Evolutionary conservation across 345 rosid genomes (phyloP).

Genomic region (Microthlaspi erraticum): DNA sequence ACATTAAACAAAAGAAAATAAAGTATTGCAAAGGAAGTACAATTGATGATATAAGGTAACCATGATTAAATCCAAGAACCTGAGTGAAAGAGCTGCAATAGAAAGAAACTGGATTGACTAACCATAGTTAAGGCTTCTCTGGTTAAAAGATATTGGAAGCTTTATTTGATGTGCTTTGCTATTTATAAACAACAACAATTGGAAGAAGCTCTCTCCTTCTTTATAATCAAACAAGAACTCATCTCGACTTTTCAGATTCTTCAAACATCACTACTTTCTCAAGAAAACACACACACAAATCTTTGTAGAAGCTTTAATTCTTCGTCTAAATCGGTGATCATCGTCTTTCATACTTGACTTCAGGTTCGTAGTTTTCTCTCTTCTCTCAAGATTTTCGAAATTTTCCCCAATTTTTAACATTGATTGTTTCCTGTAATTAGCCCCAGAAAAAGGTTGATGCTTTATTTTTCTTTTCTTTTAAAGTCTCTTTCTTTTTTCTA

Average conservation of each 20-base stretch:
- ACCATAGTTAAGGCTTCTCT: conserved; percentile 56
- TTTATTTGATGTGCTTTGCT: conserved; percentile 26
- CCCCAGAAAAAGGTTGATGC: conserved; percentile 1
- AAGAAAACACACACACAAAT: background rate
- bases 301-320: background rate
- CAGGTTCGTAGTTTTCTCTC: conserved; percentile 19
- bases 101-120: conserved; percentile 49
- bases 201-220: conserved; percentile 4
- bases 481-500: background rate
- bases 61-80: conserved; percentile 46
- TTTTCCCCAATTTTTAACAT: background rate
- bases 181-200: conserved; percentile 33
- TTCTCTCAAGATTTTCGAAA: background rate
- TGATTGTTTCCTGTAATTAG: conserved; percentile 8
- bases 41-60: conserved; percentile 72
- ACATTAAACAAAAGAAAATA: conserved; percentile 22
- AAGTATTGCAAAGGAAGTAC: conserved; percentile 28
- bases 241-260: conserved; percentile 38
- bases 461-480: background rate
- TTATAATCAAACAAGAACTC: conserved; percentile 18
- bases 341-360: conserved; percentile 14
- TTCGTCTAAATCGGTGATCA: conserved; percentile 9
- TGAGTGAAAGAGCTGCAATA: conserved; percentile 23
- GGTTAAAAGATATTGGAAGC: conserved; percentile 38
- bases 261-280: conserved; percentile 21